These are phyloP conservation scores for Naematelia aurantialba DNA, from an alignment of 768 basidiomycete genomes.

Conservation along the genomic window DNA sequence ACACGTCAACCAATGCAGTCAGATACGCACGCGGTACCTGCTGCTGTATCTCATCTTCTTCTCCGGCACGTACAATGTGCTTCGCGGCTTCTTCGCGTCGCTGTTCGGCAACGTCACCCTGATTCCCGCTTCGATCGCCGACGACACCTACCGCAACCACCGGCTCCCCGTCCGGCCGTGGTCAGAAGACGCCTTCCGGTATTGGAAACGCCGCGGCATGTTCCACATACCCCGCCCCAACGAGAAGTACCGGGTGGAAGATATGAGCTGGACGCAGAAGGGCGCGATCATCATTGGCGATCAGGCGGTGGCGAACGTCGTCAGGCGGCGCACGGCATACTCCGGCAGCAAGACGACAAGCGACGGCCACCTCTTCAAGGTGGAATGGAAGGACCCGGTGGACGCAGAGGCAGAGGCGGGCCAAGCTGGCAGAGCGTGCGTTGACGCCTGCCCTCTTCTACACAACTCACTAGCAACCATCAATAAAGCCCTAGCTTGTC, in stretches of 20 bases:
- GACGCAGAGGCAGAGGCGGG: background rate
- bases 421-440: background rate
- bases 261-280: background rate
- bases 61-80: constrained; percentile 33
- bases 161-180: constrained; percentile 30
- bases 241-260: constrained; percentile 1
- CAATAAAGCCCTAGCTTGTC: no score
- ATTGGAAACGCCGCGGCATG: constrained; percentile 13
- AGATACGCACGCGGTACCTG: constrained; percentile 22
- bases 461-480: no score
- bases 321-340: background rate
- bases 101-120: constrained; percentile 2
- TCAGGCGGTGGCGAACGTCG: background rate
- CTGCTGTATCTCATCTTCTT: constrained; percentile 25
- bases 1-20: background rate
- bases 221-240: background rate
- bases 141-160: constrained; percentile 21
- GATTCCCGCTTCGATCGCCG: background rate
- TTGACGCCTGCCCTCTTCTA: background rate
- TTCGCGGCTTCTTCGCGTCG: constrained; percentile 15
- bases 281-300: background rate
- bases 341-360: constrained; percentile 10
- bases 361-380: constrained; percentile 16
- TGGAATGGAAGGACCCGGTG: constrained; percentile 5
- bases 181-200: constrained; percentile 13